Percentiles rank a stretch among this genome's conserved stretches.
phyloP scores from a whole-genome alignment of 768 basidiomycete genomes.

The Hirschioporus abietinus region DNA sequence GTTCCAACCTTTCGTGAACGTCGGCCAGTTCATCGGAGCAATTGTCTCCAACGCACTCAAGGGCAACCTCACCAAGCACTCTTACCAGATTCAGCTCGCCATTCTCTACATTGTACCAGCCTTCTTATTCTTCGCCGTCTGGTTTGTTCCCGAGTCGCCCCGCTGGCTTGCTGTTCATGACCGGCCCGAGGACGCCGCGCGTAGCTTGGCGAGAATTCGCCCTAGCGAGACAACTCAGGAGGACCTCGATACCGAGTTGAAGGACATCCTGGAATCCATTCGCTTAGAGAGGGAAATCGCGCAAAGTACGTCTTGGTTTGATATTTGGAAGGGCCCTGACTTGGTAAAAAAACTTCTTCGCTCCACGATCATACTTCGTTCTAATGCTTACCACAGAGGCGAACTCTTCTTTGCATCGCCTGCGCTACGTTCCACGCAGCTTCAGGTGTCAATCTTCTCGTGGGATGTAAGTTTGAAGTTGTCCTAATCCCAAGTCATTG shows the following conservation, averaged over 20 bases:
- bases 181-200: constrained; percentile 16
- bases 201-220: constrained; percentile 7
- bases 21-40: constrained; percentile 7
- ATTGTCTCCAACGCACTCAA: constrained; percentile 10
- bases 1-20: constrained; percentile 9
- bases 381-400: constrained; percentile 4
- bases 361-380: background rate
- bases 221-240: background rate
- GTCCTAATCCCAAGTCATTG: background rate
- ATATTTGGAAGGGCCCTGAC: constrained; percentile 7
- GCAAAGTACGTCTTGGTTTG: background rate
- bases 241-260: background rate
- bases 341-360: constrained; percentile 6
- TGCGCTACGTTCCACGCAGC: constrained; percentile 14
- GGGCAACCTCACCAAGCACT: constrained; percentile 8
- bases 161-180: constrained; percentile 34
- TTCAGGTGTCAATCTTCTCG: constrained; percentile 12
- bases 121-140: constrained; percentile 32
- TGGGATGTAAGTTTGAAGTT: background rate
- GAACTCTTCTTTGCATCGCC: constrained; percentile 12
- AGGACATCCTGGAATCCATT: background rate
- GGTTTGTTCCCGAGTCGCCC: constrained; percentile 36
- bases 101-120: constrained; percentile 1
- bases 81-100: constrained; percentile 9
- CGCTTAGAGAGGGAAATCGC: background rate